Evolutionary conservation across 371 early-diverging fungal species (phyloP), one percentile per base, ranked within the genome.

Genomic region (Haplosporangium sp.): DNA sequence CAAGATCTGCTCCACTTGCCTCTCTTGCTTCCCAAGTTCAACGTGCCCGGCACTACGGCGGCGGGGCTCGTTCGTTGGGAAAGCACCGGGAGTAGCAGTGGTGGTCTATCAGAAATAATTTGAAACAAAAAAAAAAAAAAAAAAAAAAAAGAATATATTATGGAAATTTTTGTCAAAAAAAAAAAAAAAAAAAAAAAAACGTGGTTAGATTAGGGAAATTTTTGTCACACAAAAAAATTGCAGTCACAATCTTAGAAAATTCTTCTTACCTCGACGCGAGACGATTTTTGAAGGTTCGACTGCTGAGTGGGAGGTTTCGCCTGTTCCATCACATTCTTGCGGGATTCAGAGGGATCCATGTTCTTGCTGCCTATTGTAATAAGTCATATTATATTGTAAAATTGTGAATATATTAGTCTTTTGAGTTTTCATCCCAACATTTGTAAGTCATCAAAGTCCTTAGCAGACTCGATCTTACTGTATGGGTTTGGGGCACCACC

Each of bases 381-480:
- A 20, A 35, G 34, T 35, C n/a, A 4, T 56, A 42, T 27, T 27
- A 27, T 27, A 0, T 27, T 27, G 27, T 27, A 27, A 27, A 27
- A 27, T 27, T 27, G 48, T 34, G 10, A 44, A n/a, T n/a, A 15
- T 65, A 20, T 3, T 48, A 42, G 64, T 50, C 39, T 15, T 48
- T 17, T 34, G 8, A 61, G 65, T 45, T 11, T 56, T n/a, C 39
- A 67, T 35, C 38, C 19, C n/a, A 20, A 67, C 11, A n/a, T 34
- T 58, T 11, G 55, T 53, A 60, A 77, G 8, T 72, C 72, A 11
- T 42, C 69, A 20, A 76, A 63, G 34, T 61, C 61, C 62, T 74
- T 74, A 40, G 76, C 76, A 7, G 34, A 37, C 57, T 75, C 76
- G 42, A 75, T 61, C n/a, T 67, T 67, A 47, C 53, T 48, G 38